Percentiles rank a stretch among this genome's conserved stretches.
phyloP scores from a whole-genome alignment of 2,329 filamentous ascomycete species.

The Microsporum audouinii region DNA sequence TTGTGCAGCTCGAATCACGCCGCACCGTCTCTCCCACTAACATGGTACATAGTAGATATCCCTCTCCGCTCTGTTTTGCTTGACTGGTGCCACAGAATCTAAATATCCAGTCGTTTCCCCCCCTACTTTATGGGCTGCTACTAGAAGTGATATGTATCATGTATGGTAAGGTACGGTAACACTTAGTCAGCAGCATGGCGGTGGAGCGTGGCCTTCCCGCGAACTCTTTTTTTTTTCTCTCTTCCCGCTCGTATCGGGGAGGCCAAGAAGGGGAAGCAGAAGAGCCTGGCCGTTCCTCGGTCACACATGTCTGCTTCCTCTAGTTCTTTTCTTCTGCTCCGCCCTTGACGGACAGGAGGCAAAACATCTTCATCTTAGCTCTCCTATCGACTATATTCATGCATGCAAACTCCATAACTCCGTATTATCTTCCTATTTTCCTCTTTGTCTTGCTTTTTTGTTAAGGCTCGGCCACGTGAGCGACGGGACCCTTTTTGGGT shows the following conservation, averaged over 20 bases:
- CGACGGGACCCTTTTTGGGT: not conserved
- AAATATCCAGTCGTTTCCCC: no score
- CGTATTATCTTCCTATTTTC: not conserved
- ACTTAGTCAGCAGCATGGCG: not conserved
- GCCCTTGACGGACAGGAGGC: no score
- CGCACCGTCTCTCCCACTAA: not conserved
- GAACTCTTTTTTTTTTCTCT: not conserved
- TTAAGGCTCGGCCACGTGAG: slow-evolving; percentile 2
- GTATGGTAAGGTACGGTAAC: not conserved
- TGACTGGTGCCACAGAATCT: not conserved
- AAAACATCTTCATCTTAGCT: not conserved
- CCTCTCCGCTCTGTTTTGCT: not conserved
- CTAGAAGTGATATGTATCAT: not conserved
- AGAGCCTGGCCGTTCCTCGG: not conserved
- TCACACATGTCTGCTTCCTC: not conserved
- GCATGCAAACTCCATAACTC: not conserved
- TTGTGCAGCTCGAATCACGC: not conserved
- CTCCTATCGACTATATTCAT: not conserved
- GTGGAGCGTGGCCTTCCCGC: not conserved
- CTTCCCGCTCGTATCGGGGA: not conserved
- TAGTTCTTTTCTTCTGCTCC: slow-evolving; percentile 1
- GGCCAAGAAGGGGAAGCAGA: not conserved
- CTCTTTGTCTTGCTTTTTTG: not conserved
- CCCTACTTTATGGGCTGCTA: no score
- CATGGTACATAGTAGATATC: not conserved